A percentile compares a stretch with the other conserved stretches of the same genome.
phyloP scores from a whole-genome alignment of 345 rosid species.

The Aethionema arabicum region DNA sequence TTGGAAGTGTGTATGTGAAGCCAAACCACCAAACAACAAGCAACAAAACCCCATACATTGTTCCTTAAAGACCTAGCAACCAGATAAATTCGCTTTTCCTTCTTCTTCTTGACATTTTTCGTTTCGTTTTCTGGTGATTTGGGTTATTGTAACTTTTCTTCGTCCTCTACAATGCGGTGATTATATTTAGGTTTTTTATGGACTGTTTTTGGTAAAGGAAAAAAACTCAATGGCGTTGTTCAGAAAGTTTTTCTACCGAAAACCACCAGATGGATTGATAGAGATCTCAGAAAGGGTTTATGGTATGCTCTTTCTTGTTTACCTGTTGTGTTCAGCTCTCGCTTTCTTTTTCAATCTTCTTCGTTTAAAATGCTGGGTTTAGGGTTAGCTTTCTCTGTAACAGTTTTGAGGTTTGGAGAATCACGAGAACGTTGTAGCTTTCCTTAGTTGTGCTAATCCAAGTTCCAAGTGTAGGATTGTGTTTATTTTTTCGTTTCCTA shows the following conservation, averaged over 20 bases:
- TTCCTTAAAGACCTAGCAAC: slow-evolving; percentile 66
- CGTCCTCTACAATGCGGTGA: slow-evolving; percentile 23
- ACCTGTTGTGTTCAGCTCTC: not conserved
- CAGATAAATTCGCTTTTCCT: slow-evolving; percentile 27
- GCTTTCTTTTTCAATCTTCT: not conserved
- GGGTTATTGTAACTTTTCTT: slow-evolving; percentile 25
- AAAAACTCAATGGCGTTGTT: slow-evolving; percentile 59
- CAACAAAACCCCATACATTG: slow-evolving; percentile 37
- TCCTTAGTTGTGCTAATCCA: not conserved
- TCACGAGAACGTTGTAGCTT: not conserved
- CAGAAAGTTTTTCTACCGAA: slow-evolving; percentile 64
- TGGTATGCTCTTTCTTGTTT: slow-evolving; percentile 45
- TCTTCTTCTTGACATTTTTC: slow-evolving; percentile 38
- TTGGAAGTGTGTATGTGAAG: slow-evolving; percentile 52
- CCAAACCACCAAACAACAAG: slow-evolving; percentile 40
- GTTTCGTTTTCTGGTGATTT: slow-evolving; percentile 30
- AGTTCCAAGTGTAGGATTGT: not conserved
- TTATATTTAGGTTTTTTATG: slow-evolving; percentile 27
- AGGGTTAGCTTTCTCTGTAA: slow-evolving; percentile 2
- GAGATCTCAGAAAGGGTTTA: slow-evolving; percentile 85
- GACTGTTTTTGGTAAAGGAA: slow-evolving; percentile 25
- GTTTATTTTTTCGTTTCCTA: slow-evolving; percentile 5
- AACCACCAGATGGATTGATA: slow-evolving; percentile 74
- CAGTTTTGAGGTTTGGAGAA: not conserved
- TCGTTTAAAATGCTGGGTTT: slow-evolving; percentile 26